Evolutionary conservation across 2,329 filamentous ascomycete genomes (phyloP).

Genomic region (Penicillium hordei): DNA sequence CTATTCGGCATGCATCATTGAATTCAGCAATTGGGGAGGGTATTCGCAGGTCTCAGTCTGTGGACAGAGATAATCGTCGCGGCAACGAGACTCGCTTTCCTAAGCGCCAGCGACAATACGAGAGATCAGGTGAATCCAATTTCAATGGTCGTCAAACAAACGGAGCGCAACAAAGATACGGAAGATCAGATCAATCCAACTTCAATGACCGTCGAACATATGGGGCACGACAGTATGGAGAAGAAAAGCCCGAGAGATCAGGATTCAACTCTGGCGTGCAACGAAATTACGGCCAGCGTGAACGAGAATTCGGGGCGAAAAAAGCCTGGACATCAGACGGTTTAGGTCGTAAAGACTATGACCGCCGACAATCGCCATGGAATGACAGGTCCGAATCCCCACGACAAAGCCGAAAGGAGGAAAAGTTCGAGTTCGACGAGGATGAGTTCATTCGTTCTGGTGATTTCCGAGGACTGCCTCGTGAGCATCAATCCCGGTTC

Average conservation of each 20-base stretch:
- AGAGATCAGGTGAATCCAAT: background rate
- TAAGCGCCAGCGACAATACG: slow-evolving; percentile 1
- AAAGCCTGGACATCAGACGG: background rate
- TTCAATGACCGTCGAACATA: background rate
- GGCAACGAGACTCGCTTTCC: slow-evolving; percentile 1
- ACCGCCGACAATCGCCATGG: background rate
- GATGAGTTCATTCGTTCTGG: slow-evolving; percentile 36
- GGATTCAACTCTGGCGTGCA: background rate
- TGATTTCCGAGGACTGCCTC: slow-evolving; percentile 29
- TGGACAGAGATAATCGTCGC: slow-evolving; percentile 7
- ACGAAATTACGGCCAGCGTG: background rate
- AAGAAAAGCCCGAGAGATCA: background rate
- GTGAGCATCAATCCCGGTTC: slow-evolving; percentile 20
- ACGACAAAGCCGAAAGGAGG: background rate
- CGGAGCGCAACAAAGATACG: background rate
- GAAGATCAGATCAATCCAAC: background rate
- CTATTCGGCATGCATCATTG: slow-evolving; percentile 55
- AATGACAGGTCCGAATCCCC: background rate
- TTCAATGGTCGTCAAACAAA: background rate
- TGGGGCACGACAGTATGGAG: background rate
- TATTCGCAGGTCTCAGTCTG: slow-evolving; percentile 51
- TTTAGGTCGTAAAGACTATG: background rate
- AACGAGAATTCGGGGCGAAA: background rate
- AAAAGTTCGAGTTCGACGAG: slow-evolving; percentile 24
- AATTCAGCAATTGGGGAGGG: slow-evolving; percentile 69